Conservation (phyloP, 1,284 basidiomycete genomes). For the Blastosporella zonata region DNA sequence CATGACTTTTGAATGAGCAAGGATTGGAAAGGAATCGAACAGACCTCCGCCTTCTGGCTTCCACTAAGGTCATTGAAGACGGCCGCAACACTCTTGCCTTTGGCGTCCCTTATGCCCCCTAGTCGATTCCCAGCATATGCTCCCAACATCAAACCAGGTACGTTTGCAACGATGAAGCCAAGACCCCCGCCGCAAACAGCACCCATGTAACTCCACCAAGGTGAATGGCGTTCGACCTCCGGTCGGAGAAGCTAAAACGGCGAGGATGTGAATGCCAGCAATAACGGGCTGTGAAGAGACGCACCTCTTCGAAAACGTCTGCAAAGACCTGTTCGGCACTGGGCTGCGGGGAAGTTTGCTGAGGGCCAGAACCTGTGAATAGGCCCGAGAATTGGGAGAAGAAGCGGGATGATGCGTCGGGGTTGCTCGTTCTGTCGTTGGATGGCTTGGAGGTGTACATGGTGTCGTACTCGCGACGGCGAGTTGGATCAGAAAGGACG, state of each 20-base stretch:
- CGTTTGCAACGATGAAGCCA: conserved; percentile 86
- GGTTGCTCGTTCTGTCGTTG: conserved; percentile 54
- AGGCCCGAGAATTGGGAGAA: conserved; percentile 76
- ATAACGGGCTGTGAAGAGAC: conserved; percentile 14
- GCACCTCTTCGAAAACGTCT: conserved; percentile 87
- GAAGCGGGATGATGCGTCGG: conserved; percentile 69
- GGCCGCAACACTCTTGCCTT: conserved; percentile 86
- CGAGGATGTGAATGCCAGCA: conserved; percentile 3
- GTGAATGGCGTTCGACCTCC: conserved; percentile 66
- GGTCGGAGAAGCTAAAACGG: conserved; percentile 63
- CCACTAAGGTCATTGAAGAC: conserved; percentile 85
- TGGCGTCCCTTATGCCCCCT: conserved; percentile 88
- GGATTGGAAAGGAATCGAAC: neutral
- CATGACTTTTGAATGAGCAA: conserved; percentile 17
- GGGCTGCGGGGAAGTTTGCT: conserved; percentile 47
- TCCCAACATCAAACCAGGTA: conserved; percentile 79
- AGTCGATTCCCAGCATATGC: conserved; percentile 83
- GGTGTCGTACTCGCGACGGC: conserved; percentile 80
- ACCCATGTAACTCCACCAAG: conserved; percentile 79
- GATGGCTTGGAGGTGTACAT: conserved; percentile 55
- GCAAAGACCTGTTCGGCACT: conserved; percentile 82
- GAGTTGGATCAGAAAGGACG: conserved; percentile 80
- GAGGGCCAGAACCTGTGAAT: conserved; percentile 44
- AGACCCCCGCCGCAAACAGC: conserved; percentile 65
- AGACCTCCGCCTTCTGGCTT: conserved; percentile 84